Percentiles rank a stretch among this genome's conserved stretches.
phyloP scores from a whole-genome alignment of 176 grass and related monocot genomes.

The Typha latifolia region DNA sequence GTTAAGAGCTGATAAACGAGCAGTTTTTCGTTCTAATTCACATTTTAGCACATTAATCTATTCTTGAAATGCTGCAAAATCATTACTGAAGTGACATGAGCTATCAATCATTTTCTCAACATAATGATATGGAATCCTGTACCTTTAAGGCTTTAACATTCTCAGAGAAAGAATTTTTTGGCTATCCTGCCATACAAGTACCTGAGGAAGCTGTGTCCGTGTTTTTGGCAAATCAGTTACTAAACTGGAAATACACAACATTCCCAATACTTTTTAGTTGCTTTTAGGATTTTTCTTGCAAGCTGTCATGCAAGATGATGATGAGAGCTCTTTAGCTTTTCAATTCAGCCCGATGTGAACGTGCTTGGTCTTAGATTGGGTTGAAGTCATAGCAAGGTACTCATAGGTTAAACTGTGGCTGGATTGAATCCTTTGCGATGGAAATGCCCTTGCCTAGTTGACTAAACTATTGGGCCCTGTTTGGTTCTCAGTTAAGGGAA shows the following conservation, averaged over 20 bases:
- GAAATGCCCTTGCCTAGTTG: too few species aligned
- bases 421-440: too few species aligned
- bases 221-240: background rate
- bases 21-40: background rate
- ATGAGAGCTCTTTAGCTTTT: background rate
- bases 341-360: background rate
- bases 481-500: too few species aligned
- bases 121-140: background rate
- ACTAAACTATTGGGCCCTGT: too few species aligned
- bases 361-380: too few species aligned
- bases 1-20: background rate
- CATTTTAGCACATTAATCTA: background rate
- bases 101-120: background rate
- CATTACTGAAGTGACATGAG: background rate
- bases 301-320: background rate
- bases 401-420: too few species aligned
- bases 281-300: background rate
- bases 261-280: background rate
- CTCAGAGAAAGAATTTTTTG: background rate
- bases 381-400: too few species aligned
- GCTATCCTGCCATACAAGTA: too few species aligned
- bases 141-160: background rate
- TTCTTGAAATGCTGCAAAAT: background rate
- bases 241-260: background rate
- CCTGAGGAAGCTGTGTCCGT: background rate